A percentile compares a stretch with the other conserved stretches of the same genome.
Evolutionary conservation across 2,329 filamentous ascomycete genomes (phyloP).

Genomic region (Diaporthe destruens): DNA sequence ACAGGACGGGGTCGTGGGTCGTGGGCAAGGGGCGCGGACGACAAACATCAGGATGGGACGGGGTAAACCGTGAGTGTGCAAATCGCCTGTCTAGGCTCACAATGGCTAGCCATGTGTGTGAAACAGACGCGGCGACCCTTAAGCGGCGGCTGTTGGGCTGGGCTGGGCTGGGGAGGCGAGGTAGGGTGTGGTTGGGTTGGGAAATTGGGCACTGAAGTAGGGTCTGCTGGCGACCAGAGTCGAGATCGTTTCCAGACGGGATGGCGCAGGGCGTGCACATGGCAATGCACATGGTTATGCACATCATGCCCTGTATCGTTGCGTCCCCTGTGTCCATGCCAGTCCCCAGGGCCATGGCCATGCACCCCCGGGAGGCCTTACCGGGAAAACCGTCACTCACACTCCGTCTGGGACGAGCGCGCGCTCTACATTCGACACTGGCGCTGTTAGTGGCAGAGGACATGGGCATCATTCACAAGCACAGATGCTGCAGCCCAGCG

Average conservation of each 20-base stretch:
- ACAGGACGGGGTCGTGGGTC: conserved; percentile 6
- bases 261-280: conserved; percentile 29
- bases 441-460: conserved; percentile 19
- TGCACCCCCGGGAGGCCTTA: conserved; percentile 23
- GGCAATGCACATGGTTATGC: conserved; percentile 31
- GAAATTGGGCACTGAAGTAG: conserved; percentile 21
- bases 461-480: conserved; percentile 26
- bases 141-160: conserved; percentile 31
- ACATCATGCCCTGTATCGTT: conserved; percentile 28
- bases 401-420: conserved; percentile 30
- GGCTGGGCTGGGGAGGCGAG: not conserved
- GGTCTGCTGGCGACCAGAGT: conserved; percentile 17
- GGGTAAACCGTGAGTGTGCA: not conserved
- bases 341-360: conserved; percentile 20
- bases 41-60: conserved; percentile 8
- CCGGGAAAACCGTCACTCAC: conserved; percentile 16
- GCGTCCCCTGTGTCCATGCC: conserved; percentile 23
- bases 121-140: conserved; percentile 28
- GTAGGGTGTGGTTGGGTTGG: conserved; percentile 1
- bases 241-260: conserved; percentile 28
- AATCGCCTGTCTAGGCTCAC: conserved; percentile 11
- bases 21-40: conserved; percentile 10
- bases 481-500: conserved; percentile 32
- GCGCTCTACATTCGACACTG: conserved; percentile 24
- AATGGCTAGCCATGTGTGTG: conserved; percentile 27